phyloP scores from a whole-genome alignment of 306 rosid genomes.

The Quercus engelmannii region DNA sequence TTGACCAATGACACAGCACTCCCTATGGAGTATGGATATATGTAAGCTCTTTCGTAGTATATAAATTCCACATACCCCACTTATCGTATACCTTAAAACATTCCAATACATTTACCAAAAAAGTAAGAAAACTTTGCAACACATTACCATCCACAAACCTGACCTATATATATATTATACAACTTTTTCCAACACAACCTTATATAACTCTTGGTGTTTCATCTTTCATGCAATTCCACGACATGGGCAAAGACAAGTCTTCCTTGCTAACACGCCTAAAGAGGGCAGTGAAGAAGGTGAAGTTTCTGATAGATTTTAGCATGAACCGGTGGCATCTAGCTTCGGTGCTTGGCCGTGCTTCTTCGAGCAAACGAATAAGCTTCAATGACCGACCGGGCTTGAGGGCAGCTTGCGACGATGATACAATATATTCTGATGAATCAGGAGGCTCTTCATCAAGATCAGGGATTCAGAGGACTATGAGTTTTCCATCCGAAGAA shows the following conservation, averaged over 20 bases:
- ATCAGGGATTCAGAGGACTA: constrained; percentile 48
- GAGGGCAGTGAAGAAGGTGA: constrained; percentile 58
- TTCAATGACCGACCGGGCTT: constrained; percentile 59
- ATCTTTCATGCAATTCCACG: not conserved
- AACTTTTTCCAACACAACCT: not conserved
- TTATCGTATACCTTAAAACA: not conserved
- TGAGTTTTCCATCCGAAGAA: constrained; percentile 59
- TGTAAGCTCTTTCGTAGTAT: too few relatives aligned
- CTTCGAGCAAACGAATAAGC: constrained; percentile 33
- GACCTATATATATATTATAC: not conserved
- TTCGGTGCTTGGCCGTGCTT: constrained; percentile 31
- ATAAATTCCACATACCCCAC: not conserved
- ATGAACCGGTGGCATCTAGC: constrained; percentile 52
- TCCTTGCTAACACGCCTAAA: constrained; percentile 47
- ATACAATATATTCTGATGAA: constrained; percentile 23
- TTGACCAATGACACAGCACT: constrained; percentile 3
- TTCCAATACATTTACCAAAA: too few relatives aligned
- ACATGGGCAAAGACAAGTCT: constrained; percentile 25
- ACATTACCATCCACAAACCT: too few relatives aligned
- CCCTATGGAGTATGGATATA: not conserved
- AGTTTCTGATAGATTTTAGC: constrained; percentile 41
- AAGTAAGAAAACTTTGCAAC: too few relatives aligned
- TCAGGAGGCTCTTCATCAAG: constrained; percentile 14
- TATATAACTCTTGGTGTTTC: too few relatives aligned
- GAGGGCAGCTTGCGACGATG: not conserved